Base-by-base conservation (phyloP, 2,329 filamentous ascomycete species). In the Nigrospora osmanthi region DNA sequence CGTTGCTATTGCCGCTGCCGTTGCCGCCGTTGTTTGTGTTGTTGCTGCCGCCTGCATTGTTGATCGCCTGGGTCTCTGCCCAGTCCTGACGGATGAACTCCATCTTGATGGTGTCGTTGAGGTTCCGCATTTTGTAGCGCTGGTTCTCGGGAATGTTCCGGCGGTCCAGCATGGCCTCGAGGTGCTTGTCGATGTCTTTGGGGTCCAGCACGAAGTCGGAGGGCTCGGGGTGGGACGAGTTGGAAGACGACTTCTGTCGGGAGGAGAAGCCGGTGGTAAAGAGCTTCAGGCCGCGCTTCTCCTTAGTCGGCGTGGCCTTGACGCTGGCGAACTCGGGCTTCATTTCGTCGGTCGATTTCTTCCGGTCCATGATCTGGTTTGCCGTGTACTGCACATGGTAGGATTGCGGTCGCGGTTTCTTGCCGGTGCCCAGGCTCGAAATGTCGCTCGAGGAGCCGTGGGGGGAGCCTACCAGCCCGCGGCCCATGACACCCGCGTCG, bases 91-190 rank as follows among this genome's bases (percentile, higher is more conserved):
- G 83, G 56, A 97, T 89, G 57, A 98, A 94, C 59, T 97, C 90
- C 60, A 89, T 87, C 67, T 98, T 98, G 70, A 97, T 90, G 33
- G 87, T 85, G 52, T 88, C 78, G 50, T 87, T 89, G 48, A 98
- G 71, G 46, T 83, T 90, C 38, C 91, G 80, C 89, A 98, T 96
- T 68, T 94, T 94, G 64, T 91, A 89, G 45, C 91, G 78, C 73
- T 95, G 89, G 52, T 95, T 87, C 58, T 94, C 87, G 3, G 91
- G 90, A 44, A 97, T 95, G 57, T 97, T 95, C 51, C 91, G 80
- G 15, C 90, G 82, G 61, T 95, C 89, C 64, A 95, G 62, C 64
- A 80, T 74, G 3, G 75, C 78, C 55, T 83, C 78, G 40, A 81
- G 71, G 50, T 80, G 76, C 46, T 64, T 67, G 49, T 78, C 70